Evolutionary conservation across 306 rosid species (phyloP).

Genomic region (Sechiopsis laciniata): DNA sequence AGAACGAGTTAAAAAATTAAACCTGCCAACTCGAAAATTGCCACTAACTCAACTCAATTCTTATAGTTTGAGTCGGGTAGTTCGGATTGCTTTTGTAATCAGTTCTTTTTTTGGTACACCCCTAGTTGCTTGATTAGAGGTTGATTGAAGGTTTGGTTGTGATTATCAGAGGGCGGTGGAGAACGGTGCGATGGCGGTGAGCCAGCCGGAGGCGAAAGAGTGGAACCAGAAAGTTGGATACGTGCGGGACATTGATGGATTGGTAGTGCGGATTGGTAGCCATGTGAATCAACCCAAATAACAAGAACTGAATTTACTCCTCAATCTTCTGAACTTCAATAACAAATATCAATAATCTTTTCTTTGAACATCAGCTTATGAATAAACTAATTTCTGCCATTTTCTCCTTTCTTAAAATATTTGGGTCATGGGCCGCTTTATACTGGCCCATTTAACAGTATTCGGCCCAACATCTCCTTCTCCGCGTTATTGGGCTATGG

Average conservation of each 20-base stretch:
- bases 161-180: conserved; percentile 66
- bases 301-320: neutral
- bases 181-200: conserved; percentile 67
- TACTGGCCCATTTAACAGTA: neutral
- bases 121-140: no score
- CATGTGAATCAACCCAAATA: conserved; percentile 39
- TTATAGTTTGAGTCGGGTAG: no score
- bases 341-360: neutral
- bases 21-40: no score
- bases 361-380: neutral
- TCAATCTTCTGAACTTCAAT: neutral
- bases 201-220: conserved; percentile 61
- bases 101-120: no score
- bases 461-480: neutral
- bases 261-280: conserved; percentile 72
- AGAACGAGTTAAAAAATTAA: no score
- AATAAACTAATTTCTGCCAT: neutral
- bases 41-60: no score
- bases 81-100: no score
- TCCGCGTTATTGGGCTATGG: neutral
- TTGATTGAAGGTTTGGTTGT: no score
- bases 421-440: neutral
- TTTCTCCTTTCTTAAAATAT: neutral
- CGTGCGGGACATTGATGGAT: conserved; percentile 69
- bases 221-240: conserved; percentile 90